Conservation (phyloP, 495 filamentous ascomycete genomes). For the Xylaria castorea region DNA sequence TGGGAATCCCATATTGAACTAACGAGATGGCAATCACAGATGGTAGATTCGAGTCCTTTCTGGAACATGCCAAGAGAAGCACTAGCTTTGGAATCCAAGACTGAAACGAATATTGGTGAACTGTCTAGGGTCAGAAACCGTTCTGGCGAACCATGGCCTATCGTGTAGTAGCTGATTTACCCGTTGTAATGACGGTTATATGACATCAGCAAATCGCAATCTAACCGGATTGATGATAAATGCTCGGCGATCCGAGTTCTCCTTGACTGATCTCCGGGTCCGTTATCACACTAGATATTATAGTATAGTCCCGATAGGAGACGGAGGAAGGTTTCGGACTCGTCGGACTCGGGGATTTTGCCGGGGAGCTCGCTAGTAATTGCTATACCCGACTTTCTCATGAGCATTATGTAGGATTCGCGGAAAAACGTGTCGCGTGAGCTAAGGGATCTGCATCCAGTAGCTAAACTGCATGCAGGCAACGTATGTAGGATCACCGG, state of each 20-base stretch:
- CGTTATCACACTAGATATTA: neutral
- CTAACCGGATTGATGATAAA: neutral
- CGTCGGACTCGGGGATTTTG: too few relatives aligned
- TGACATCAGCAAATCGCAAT: neutral
- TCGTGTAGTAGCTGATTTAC: neutral
- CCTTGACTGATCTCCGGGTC: conserved; percentile 5
- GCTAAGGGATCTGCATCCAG: conserved; percentile 6
- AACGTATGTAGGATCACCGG: conserved; percentile 8
- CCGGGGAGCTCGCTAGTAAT: neutral
- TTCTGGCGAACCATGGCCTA: neutral
- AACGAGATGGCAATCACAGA: neutral
- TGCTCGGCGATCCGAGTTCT: conserved; percentile 10
- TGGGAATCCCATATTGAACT: neutral
- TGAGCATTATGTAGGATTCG: conserved; percentile 6
- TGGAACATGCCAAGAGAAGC: neutral
- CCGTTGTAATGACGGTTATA: neutral
- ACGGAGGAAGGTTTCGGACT: neutral
- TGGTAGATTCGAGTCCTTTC: neutral
- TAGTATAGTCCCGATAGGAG: neutral
- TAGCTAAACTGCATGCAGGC: neutral
- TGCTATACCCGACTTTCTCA: neutral
- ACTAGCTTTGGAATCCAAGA: neutral
- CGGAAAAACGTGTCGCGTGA: conserved; percentile 24
- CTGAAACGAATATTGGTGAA: neutral
- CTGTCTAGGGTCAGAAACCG: neutral